phyloP scores from a whole-genome alignment of 257 asterid species.

The Forsythia suspensa region DNA sequence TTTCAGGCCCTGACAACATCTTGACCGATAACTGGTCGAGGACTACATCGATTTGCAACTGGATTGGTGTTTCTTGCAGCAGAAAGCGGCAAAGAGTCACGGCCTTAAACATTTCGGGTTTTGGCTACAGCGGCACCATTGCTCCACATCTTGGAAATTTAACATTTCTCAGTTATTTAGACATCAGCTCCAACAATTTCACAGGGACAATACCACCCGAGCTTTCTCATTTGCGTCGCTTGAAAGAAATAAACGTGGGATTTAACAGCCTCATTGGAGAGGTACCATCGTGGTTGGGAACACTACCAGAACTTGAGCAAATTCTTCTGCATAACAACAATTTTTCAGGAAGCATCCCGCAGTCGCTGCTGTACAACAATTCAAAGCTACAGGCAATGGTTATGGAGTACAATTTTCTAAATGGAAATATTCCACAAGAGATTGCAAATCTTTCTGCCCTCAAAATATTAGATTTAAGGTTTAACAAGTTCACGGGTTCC shows the following conservation, averaged over 20 bases:
- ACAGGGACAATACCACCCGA: constrained; percentile 20
- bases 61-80: constrained; percentile 49
- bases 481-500: constrained; percentile 26
- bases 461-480: constrained; percentile 1
- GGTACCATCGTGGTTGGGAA: constrained; percentile 26
- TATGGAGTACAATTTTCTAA: not conserved
- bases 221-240: constrained; percentile 12
- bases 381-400: constrained; percentile 34
- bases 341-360: constrained; percentile 47
- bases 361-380: constrained; percentile 31
- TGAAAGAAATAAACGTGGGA: constrained; percentile 25
- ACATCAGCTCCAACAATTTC: constrained; percentile 27
- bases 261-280: constrained; percentile 29
- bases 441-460: constrained; percentile 26
- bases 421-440: constrained; percentile 21
- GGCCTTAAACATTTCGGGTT: constrained; percentile 19
- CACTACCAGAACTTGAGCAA: constrained; percentile 21
- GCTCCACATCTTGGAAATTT: constrained; percentile 30
- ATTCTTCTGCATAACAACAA: constrained; percentile 30
- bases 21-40: constrained; percentile 31
- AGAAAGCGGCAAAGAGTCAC: constrained; percentile 18
- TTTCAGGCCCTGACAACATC: constrained; percentile 24
- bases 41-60: constrained; percentile 21
- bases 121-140: constrained; percentile 17
- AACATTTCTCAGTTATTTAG: constrained; percentile 19